Conservation (phyloP, 441 rosid genomes). For the Geranium incanum region DNA sequence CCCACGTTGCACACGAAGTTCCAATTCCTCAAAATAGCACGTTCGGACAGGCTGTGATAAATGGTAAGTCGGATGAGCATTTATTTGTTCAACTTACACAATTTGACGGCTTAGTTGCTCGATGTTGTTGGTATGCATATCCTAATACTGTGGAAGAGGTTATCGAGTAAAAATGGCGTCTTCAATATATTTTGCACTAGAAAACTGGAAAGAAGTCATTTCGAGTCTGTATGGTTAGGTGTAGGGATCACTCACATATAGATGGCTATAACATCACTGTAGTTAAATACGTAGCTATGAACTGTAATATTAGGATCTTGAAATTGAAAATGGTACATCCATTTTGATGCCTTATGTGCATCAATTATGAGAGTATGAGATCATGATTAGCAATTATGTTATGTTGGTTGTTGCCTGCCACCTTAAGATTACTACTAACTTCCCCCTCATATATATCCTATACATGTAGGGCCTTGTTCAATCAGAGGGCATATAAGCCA, state of each 20-base stretch:
- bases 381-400: neutral
- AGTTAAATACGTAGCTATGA: slow-evolving; percentile 2
- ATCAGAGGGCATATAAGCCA: slow-evolving; percentile 24
- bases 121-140: neutral
- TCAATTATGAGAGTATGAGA: neutral
- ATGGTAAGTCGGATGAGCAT: slow-evolving; percentile 45
- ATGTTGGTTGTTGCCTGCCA: slow-evolving; percentile 17
- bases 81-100: slow-evolving; percentile 6
- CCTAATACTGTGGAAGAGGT: neutral
- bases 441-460: slow-evolving; percentile 9
- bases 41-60: slow-evolving; percentile 68
- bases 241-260: neutral
- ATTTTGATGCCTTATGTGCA: neutral
- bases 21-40: slow-evolving; percentile 57
- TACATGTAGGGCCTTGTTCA: slow-evolving; percentile 3
- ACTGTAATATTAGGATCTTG: too few relatives aligned
- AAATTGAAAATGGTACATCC: too few relatives aligned
- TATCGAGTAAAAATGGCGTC: neutral
- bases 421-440: slow-evolving; percentile 7
- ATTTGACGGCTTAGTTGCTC: neutral
- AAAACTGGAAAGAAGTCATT: neutral
- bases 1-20: slow-evolving; percentile 43
- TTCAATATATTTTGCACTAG: neutral
- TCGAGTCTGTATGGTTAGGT: neutral
- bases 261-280: neutral